Percentiles rank a stretch among this genome's conserved stretches.
phyloP scores from a whole-genome alignment of 805 yeast genomes.

The Metschnikowia hibisci region DNA sequence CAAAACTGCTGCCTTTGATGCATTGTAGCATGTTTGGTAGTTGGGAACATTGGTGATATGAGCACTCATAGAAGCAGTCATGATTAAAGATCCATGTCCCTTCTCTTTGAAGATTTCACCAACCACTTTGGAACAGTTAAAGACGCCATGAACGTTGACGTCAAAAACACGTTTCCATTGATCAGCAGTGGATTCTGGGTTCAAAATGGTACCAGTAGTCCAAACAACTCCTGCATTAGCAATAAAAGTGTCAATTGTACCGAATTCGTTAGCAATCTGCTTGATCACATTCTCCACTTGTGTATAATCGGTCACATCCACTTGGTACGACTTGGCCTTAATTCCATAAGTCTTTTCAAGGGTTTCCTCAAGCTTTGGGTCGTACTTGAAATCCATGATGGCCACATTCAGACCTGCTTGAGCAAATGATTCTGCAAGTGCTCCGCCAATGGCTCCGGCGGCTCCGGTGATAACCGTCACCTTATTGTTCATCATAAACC shows the following conservation, averaged over 20 bases:
- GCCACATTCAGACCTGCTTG: slow-evolving; percentile 57
- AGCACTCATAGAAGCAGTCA: slow-evolving; percentile 89
- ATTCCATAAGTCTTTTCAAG: slow-evolving; percentile 50
- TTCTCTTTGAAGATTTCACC: slow-evolving; percentile 72
- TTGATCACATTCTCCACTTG: slow-evolving; percentile 47
- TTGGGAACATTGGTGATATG: slow-evolving; percentile 86
- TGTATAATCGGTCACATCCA: slow-evolving; percentile 48
- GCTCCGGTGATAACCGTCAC: slow-evolving; percentile 31
- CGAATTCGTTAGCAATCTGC: slow-evolving; percentile 63
- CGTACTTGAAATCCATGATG: slow-evolving; percentile 36
- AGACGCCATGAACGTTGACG: slow-evolving; percentile 33
- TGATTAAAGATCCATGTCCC: slow-evolving; percentile 71
- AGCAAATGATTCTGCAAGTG: slow-evolving; percentile 40
- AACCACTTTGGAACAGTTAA: slow-evolving; percentile 60
- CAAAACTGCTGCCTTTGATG: slow-evolving; percentile 21
- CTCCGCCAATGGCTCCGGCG: slow-evolving; percentile 30
- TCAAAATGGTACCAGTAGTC: slow-evolving; percentile 41
- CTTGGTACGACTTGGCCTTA: slow-evolving; percentile 60
- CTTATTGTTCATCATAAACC: slow-evolving; percentile 20
- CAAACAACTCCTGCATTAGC: slow-evolving; percentile 81
- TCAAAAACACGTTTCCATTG: slow-evolving; percentile 72
- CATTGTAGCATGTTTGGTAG: slow-evolving; percentile 57
- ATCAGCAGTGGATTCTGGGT: slow-evolving; percentile 42
- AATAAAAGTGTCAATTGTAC: slow-evolving; percentile 75
- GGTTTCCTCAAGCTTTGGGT: slow-evolving; percentile 25